A percentile compares a stretch with the other conserved stretches of the same genome.
Evolutionary conservation across 495 filamentous ascomycete genomes (phyloP).

Genomic region (Talaromyces adpressus): DNA sequence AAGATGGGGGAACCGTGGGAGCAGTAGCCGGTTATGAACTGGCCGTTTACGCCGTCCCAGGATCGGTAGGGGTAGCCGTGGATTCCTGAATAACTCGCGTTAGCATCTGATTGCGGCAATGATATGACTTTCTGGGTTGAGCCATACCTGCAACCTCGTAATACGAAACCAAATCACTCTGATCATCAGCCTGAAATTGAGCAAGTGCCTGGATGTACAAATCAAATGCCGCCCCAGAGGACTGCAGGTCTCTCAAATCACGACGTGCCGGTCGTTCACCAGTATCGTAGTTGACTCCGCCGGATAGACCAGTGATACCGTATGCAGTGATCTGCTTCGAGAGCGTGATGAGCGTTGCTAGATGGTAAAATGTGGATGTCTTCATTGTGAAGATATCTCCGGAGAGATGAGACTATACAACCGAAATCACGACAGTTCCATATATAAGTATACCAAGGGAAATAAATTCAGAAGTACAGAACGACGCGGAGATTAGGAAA

Average conservation of each 20-base stretch:
- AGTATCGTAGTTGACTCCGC: conserved; percentile 15
- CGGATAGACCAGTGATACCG: conserved; percentile 16
- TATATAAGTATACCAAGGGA: not conserved
- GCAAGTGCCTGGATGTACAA: conserved; percentile 24
- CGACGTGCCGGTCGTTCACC: conserved; percentile 17
- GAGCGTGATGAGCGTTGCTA: not conserved
- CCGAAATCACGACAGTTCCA: not conserved
- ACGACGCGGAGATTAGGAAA: not conserved
- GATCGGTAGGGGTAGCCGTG: conserved; percentile 21
- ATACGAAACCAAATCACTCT: conserved; percentile 17
- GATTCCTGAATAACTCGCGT: conserved; percentile 14
- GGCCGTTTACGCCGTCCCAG: conserved; percentile 22
- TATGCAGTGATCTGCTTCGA: conserved; percentile 5
- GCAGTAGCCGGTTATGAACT: conserved; percentile 15
- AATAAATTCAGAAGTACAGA: not conserved
- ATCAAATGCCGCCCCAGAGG: conserved; percentile 22
- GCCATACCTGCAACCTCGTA: conserved; percentile 18
- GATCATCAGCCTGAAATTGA: conserved; percentile 17
- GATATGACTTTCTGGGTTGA: not conserved
- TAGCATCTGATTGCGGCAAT: too few species aligned
- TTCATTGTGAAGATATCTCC: conserved; percentile 1
- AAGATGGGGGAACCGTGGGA: conserved; percentile 33
- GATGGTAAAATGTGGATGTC: not conserved
- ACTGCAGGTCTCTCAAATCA: conserved; percentile 16
- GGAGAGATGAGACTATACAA: not conserved